Evolutionary conservation across 2,329 filamentous ascomycete genomes (phyloP).

Genomic region (Thermoascus crustaceus): DNA sequence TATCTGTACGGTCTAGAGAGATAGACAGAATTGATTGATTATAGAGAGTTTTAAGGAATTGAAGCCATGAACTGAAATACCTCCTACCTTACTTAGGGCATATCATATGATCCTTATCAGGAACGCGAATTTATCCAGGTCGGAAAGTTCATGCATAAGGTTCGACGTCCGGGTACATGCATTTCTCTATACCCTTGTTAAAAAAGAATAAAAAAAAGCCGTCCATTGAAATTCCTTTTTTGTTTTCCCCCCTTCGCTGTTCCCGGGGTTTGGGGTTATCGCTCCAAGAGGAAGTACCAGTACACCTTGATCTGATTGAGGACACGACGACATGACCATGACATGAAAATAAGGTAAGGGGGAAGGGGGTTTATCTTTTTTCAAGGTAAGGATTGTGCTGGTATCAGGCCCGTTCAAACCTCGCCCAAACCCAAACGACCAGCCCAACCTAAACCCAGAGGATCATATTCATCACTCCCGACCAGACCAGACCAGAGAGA

Average conservation of each 20-base stretch:
- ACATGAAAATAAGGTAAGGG: not conserved
- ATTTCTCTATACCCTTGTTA: too few species aligned
- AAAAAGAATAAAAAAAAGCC: slow-evolving; percentile 11
- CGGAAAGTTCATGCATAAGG: too few species aligned
- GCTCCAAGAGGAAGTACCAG: slow-evolving; percentile 2
- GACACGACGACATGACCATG: slow-evolving; percentile 2
- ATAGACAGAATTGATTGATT: slow-evolving; percentile 10
- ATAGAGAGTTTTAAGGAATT: too few species aligned
- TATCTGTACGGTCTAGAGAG: too few species aligned
- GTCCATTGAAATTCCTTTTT: too few species aligned
- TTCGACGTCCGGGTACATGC: too few species aligned
- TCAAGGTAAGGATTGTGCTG: not conserved
- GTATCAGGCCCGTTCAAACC: slow-evolving; percentile 1
- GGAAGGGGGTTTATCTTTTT: not conserved
- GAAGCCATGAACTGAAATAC: too few species aligned
- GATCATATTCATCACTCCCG: slow-evolving; percentile 1
- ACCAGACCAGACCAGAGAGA: slow-evolving; percentile 2
- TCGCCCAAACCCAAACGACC: too few species aligned
- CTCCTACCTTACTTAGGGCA: too few species aligned
- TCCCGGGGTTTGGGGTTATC: not conserved
- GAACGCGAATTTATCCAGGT: too few species aligned
- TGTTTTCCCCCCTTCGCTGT: not conserved
- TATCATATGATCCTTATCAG: too few species aligned
- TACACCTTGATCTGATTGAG: slow-evolving; percentile 3
- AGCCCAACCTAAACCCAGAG: too few species aligned